Evolutionary conservation across 768 basidiomycete genomes (phyloP), one percentile per base, ranked within the genome.

Genomic region (Polyporus arcularius): DNA sequence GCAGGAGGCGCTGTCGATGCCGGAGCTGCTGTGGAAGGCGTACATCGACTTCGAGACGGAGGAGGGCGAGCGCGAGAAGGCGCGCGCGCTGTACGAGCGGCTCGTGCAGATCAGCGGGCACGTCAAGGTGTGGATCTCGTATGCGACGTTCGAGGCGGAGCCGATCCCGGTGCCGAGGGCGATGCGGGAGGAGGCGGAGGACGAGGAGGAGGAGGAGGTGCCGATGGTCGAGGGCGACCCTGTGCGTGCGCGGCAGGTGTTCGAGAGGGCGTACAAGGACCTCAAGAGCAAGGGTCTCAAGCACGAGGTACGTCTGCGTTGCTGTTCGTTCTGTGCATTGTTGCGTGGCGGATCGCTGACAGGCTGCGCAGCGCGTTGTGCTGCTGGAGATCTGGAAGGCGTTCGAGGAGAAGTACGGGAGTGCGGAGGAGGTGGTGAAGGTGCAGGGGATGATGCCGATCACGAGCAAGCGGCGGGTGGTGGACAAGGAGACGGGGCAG

Each of bases 81-180:
- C 92, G 1, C 81, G 96, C n/a, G 80, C 81, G 6, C 72, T 98
- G 42, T 98, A 97, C 72, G 96, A 98, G 76, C 85, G 95, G 18
- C 82, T 98, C 18, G 80, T 97, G 50, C 76, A 84, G 35, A 79
- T 90, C 51, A 96, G 94, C 64, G 92, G 92, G 4, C 96, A 98
- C 71, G 90, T 94, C 76, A 98, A 98, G 76, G 94, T 96, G 18
- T 98, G 95, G 94, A 92, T 97, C 57, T 88, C 94, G 55, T 98
- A 89, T 73, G 96, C 96, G 0, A 81, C 90, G 66, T 97, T 98
- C 67, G 96, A 98, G 74, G 89, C 86, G 5, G 89, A 89, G 67
- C 78, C 85, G 6, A 88, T 91, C 46, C 86, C 86, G 4, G 67
- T 88, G 5, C 82, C 84, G 10, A 78, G 88, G 21, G 85, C 82